Evolutionary conservation across 805 yeast genomes (phyloP), one percentile per base, ranked within the genome.

Genomic region (Wickerhamiella qilinensis): DNA sequence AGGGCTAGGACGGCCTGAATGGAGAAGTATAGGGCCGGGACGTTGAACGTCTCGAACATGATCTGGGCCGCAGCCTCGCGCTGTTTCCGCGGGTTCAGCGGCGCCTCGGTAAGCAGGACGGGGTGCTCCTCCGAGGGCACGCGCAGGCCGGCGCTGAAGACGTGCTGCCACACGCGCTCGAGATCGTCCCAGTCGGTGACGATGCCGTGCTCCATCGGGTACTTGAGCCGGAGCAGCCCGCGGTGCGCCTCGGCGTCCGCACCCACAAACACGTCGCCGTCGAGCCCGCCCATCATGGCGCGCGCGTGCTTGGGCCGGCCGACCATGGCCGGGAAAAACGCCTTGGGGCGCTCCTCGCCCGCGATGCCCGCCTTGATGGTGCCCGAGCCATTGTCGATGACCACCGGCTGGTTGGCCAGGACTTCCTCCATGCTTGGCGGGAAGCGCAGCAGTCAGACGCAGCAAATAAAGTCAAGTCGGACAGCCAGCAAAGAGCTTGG

Each of bases 351-450:
- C 36, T 83, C 91, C 47, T 81, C 93, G 18, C 96, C 95, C 1
- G 95, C 93, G 57, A 86, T 82, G 1, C 97, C 96, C 1, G 93
- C 82, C 53, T 84, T 80, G 39, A 86, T 63, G 29, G 69, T 67
- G 1, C 94, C 93, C 3, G 94, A 77, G 6, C 97, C 72, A 58
- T 75, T 77, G 54, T 79, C 88, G n/a, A 79, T 59, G 28, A 79
- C 84, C 25, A 79, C 63, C 3, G 86, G 85, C 55, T 79, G 88
- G 50, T 77, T 77, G 39, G 70, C 64, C 18, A 73, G 56, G 36
- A 52, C 56, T 28, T 50, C 51, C 18, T 54, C 56, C 40, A 44
- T 50, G n/a, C n/a, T n/a, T n/a, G n/a, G n/a, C n/a, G n/a, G n/a
- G n/a, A n/a, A n/a, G n/a, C n/a, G n/a, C n/a, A n/a, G n/a, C n/a